Percentiles rank a stretch among this genome's conserved stretches.
phyloP scores from a whole-genome alignment of 371 early-diverging fungal genomes.

The Mortierella sp. region DNA sequence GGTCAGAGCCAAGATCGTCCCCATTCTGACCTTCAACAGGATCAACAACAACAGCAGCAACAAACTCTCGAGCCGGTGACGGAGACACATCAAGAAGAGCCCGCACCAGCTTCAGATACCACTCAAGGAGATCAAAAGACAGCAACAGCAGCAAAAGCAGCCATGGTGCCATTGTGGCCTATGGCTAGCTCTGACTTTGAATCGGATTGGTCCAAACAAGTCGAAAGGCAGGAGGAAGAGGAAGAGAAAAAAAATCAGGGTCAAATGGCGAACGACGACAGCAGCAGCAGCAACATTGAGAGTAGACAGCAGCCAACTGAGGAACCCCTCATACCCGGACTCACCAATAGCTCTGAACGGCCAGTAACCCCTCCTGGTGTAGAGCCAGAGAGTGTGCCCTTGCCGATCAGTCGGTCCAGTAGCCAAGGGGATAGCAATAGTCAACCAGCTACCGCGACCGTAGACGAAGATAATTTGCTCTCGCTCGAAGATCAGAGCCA shows the following conservation, averaged over 20 bases:
- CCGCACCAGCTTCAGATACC: not conserved
- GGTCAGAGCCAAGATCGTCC: no score
- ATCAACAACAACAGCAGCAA: not conserved
- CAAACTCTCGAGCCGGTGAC: not conserved
- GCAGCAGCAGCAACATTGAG: not conserved
- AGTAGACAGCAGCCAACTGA: not conserved
- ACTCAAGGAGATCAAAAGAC: not conserved
- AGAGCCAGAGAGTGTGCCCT: not conserved
- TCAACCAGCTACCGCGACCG: not conserved
- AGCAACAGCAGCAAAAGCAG: not conserved
- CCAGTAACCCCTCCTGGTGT: not conserved
- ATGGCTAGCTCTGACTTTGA: not conserved
- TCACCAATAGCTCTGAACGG: not conserved
- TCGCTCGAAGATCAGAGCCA: slow-evolving; percentile 13
- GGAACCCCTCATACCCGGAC: not conserved
- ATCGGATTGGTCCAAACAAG: slow-evolving; percentile 9
- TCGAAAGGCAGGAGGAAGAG: slow-evolving; percentile 3
- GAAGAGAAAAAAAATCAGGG: not conserved
- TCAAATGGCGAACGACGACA: no score
- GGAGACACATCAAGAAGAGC: not conserved
- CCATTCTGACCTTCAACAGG: not conserved
- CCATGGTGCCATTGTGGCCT: not conserved
- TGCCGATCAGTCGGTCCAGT: not conserved
- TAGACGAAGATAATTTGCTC: slow-evolving; percentile 12
- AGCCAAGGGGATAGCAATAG: not conserved